Percentiles rank a stretch among this genome's conserved stretches.
These are phyloP conservation scores for Eucalyptus erythrocorys DNA, from an alignment of 345 rosid genomes.

Conservation along the genomic window DNA sequence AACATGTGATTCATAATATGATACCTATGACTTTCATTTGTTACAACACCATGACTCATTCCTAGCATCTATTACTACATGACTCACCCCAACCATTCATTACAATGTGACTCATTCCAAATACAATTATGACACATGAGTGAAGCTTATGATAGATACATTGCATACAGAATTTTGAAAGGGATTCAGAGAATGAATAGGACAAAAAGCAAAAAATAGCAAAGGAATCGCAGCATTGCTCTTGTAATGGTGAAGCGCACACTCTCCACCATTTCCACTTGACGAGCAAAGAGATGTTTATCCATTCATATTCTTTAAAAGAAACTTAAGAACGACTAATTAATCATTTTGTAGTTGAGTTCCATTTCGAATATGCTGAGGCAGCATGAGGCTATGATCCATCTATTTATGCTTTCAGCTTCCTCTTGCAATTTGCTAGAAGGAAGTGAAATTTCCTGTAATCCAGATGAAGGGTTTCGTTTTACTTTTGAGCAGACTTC, in stretches of 20 bases:
- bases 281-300: background rate
- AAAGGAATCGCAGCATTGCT: background rate
- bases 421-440: background rate
- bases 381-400: background rate
- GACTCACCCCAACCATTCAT: too few relatives aligned
- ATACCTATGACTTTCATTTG: too few relatives aligned
- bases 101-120: too few relatives aligned
- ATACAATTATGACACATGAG: too few relatives aligned
- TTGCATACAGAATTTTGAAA: too few relatives aligned
- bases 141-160: too few relatives aligned
- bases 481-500: background rate
- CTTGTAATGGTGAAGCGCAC: background rate
- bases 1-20: too few relatives aligned
- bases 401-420: background rate
- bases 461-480: background rate
- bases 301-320: background rate
- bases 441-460: background rate
- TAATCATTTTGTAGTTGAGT: background rate
- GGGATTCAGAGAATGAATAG: too few relatives aligned
- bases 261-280: background rate
- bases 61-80: too few relatives aligned
- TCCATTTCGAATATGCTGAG: background rate
- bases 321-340: background rate
- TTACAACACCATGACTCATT: too few relatives aligned
- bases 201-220: too few relatives aligned